These are phyloP conservation scores for Halenospora varia DNA, from an alignment of 495 filamentous ascomycete species.

Conservation along the genomic window DNA sequence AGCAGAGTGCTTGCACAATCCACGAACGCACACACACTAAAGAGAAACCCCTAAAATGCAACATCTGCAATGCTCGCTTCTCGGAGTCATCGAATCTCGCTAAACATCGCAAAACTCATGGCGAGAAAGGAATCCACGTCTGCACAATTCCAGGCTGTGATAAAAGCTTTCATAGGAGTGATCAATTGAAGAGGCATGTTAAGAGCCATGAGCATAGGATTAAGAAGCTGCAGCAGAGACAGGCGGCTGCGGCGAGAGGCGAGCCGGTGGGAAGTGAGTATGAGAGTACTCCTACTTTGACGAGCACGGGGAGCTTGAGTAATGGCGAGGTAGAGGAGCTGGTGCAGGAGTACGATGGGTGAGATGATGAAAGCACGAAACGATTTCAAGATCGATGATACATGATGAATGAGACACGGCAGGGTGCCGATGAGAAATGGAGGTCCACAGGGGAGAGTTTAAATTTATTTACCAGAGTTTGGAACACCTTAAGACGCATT, in stretches of 20 bases:
- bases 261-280: neutral
- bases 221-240: neutral
- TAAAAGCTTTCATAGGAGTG: constrained; percentile 51
- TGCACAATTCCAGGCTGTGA: constrained; percentile 44
- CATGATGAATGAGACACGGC: no score
- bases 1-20: constrained; percentile 54
- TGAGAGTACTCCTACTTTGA: neutral
- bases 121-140: constrained; percentile 42
- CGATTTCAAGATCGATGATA: no score
- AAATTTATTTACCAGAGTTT: no score
- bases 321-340: no score
- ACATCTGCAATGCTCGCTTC: constrained; percentile 45
- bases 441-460: no score
- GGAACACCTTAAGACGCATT: no score
- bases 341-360: no score
- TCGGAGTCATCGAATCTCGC: constrained; percentile 54
- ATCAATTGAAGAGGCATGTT: constrained; percentile 45
- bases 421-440: no score
- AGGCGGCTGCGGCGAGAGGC: neutral
- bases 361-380: no score
- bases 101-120: constrained; percentile 48
- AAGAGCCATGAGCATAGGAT: neutral
- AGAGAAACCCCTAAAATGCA: constrained; percentile 44
- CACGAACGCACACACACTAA: constrained; percentile 50
- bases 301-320: neutral